A percentile compares a stretch with the other conserved stretches of the same genome.
Conservation (phyloP, 148 eudicot species). For the Chenopodium berlandieri region DNA sequence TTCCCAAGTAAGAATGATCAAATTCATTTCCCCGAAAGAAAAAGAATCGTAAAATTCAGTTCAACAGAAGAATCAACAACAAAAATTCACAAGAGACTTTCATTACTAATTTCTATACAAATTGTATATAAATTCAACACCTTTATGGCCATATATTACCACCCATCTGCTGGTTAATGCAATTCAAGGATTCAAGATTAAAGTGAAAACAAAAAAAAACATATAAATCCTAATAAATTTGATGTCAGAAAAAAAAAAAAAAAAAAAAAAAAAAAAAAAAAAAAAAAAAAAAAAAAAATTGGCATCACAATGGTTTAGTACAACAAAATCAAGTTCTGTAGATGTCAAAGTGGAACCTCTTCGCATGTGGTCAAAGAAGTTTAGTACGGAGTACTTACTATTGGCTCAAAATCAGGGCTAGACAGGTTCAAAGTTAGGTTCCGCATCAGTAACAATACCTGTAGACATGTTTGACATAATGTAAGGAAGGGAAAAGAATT, state of each 20-base stretch:
- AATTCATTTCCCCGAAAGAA: not conserved
- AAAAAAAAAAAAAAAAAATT: too few relatives aligned
- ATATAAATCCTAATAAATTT: not conserved
- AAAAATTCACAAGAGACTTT: not conserved
- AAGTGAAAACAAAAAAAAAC: conserved; percentile 9
- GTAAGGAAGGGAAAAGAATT: not conserved
- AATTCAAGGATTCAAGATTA: not conserved
- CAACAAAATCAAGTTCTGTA: conserved; percentile 13
- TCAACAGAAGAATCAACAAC: not conserved
- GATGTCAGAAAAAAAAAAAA: too few relatives aligned
- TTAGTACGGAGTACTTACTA: conserved; percentile 47
- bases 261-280: too few relatives aligned
- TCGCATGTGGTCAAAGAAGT: not conserved
- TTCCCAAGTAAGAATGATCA: not conserved
- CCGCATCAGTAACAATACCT: conserved; percentile 87
- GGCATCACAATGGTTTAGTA: not conserved
- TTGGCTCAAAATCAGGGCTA: conserved; percentile 79
- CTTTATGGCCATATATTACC: too few relatives aligned
- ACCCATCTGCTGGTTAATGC: not conserved
- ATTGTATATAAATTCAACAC: too few relatives aligned
- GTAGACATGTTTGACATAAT: conserved; percentile 26
- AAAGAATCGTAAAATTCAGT: not conserved
- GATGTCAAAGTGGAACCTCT: not conserved
- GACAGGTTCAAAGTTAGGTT: conserved; percentile 93
- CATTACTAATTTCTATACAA: too few relatives aligned